These are phyloP conservation scores for Ceratocystis variospora DNA, from an alignment of 2,329 filamentous ascomycete genomes.

Conservation along the genomic window DNA sequence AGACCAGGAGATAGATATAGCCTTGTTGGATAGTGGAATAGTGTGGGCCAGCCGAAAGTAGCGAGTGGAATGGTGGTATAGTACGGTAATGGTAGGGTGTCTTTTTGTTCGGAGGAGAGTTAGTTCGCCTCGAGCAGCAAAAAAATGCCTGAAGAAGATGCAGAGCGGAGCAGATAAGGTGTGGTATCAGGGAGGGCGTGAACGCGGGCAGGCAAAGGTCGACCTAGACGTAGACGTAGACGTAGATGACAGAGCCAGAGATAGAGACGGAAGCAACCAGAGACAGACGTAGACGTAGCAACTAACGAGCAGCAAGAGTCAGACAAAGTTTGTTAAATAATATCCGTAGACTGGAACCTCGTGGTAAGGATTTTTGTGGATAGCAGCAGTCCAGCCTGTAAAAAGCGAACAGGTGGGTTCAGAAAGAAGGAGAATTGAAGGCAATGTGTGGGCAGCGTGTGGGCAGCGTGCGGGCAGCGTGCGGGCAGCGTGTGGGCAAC, in stretches of 20 bases:
- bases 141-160: neutral
- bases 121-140: neutral
- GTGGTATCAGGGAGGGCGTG: neutral
- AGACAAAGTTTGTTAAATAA: neutral
- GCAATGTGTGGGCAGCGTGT: neutral
- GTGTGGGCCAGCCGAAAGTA: no score
- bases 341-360: neutral
- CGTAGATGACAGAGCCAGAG: neutral
- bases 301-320: neutral
- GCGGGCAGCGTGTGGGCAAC: neutral
- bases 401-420: conserved; percentile 2
- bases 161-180: neutral
- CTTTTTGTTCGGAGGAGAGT: neutral
- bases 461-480: neutral
- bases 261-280: neutral
- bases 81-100: neutral
- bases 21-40: no score
- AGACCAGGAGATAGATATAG: no score
- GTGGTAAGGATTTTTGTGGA: conserved; percentile 3
- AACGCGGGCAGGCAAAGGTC: no score
- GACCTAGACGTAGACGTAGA: neutral
- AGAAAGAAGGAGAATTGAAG: neutral
- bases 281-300: conserved; percentile 1
- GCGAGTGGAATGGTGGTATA: no score
- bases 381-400: neutral